Percentiles rank a stretch among this genome's conserved stretches.
phyloP scores from a whole-genome alignment of 192 early-diverging fungal genomes.

The Coemansia sp. region DNA sequence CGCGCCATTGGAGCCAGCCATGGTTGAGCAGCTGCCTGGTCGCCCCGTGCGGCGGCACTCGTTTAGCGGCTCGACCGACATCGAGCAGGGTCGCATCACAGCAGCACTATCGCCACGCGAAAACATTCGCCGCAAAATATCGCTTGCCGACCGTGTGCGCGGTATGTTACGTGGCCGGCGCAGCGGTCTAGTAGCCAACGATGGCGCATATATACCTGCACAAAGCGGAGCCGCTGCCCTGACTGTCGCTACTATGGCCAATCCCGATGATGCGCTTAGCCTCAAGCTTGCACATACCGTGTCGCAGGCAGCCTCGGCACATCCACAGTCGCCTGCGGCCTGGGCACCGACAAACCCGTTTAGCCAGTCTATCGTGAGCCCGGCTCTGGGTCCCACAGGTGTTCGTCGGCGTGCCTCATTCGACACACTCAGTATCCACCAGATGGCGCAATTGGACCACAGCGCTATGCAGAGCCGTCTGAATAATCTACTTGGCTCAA shows the following conservation, averaged over 20 bases:
- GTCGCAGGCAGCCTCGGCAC: not conserved
- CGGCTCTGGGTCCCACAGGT: not conserved
- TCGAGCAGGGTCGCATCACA: constrained; percentile 37
- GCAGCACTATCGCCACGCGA: constrained; percentile 34
- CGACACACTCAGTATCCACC: constrained; percentile 42
- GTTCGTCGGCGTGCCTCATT: constrained; percentile 35
- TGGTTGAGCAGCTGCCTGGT: constrained; percentile 9
- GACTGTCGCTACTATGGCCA: not conserved
- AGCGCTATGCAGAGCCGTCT: constrained; percentile 37
- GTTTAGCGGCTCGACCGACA: constrained; percentile 44
- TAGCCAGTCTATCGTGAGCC: constrained; percentile 1
- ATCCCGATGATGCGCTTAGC: not conserved
- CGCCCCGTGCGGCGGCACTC: constrained; percentile 36
- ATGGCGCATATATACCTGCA: no score
- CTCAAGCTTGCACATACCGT: not conserved
- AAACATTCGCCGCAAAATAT: constrained; percentile 36
- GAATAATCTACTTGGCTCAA: constrained; percentile 29
- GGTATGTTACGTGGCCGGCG: constrained; percentile 18
- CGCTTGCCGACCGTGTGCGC: constrained; percentile 34
- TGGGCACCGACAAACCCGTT: constrained; percentile 23
- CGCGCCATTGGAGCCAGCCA: not conserved
- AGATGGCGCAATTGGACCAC: constrained; percentile 42
- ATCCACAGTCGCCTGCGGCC: not conserved
- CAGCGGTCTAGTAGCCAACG: not conserved
- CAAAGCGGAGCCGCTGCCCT: not conserved